phyloP scores from a whole-genome alignment of 1,284 basidiomycete species.

The Microbotryomycetes sp. region DNA sequence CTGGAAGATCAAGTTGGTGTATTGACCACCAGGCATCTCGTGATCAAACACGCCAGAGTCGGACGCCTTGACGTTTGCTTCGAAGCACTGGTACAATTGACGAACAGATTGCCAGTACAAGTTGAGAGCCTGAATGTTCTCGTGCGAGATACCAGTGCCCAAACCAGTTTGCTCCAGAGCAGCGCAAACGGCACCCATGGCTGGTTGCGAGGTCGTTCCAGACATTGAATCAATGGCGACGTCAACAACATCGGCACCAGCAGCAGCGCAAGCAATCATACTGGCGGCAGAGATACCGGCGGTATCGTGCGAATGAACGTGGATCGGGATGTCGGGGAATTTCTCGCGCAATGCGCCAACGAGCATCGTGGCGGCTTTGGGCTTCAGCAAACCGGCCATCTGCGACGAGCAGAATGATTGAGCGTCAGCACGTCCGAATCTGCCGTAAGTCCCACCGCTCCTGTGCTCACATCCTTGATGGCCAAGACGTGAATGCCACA shows the following conservation, averaged over 20 bases:
- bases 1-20: slow-evolving; percentile 71
- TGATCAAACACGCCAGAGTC: slow-evolving; percentile 98
- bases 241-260: slow-evolving; percentile 96
- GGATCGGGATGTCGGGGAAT: slow-evolving; percentile 95
- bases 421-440: too few species aligned
- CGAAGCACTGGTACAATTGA: slow-evolving; percentile 91
- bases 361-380: slow-evolving; percentile 85
- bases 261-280: slow-evolving; percentile 92
- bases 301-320: slow-evolving; percentile 99
- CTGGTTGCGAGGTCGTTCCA: slow-evolving; percentile 94
- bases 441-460: background rate
- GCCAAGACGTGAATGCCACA: slow-evolving; percentile 97
- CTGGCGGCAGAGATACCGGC: slow-evolving; percentile 95
- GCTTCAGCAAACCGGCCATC: slow-evolving; percentile 98
- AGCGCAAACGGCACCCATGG: slow-evolving; percentile 93
- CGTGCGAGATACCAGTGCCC: slow-evolving; percentile 94
- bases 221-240: slow-evolving; percentile 99
- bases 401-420: background rate
- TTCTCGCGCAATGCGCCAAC: slow-evolving; percentile 90
- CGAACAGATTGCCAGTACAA: slow-evolving; percentile 98
- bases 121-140: slow-evolving; percentile 96
- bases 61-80: slow-evolving; percentile 94
- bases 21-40: slow-evolving; percentile 93
- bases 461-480: slow-evolving; percentile 68
- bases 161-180: slow-evolving; percentile 92